Evolutionary conservation across 108 stramenopile genomes (phyloP).

Genomic region (Skeletonema tropicum): DNA sequence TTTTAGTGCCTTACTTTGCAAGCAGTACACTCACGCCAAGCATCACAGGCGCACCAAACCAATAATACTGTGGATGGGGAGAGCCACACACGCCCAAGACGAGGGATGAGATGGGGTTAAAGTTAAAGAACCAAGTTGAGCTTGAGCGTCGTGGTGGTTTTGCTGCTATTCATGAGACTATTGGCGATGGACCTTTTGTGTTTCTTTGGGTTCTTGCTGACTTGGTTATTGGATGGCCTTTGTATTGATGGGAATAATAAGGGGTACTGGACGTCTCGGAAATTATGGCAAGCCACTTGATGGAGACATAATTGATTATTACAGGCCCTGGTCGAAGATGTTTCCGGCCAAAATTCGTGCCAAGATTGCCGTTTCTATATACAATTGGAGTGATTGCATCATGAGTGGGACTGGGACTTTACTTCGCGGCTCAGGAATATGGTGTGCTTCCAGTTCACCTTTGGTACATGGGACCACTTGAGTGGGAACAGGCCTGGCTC

Average conservation of each 20-base stretch:
- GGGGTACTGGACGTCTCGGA: constrained; percentile 78
- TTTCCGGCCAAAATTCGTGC: constrained; percentile 79
- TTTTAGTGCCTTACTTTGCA: constrained; percentile 99
- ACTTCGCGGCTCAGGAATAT: constrained; percentile 47
- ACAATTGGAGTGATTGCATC: constrained; percentile 75
- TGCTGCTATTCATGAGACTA: constrained; percentile 82
- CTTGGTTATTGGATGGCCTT: constrained; percentile 88
- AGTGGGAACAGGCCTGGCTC: constrained; percentile 94
- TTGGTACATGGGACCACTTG: constrained; percentile 95
- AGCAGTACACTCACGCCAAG: constrained; percentile 98
- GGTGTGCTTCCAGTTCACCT: constrained; percentile 83
- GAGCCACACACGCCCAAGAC: constrained; percentile 82
- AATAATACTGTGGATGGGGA: constrained; percentile 97
- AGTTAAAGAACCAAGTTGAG: no score
- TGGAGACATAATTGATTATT: constrained; percentile 80
- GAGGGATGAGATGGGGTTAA: constrained; percentile 79
- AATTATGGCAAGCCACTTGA: constrained; percentile 70
- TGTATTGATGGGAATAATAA: constrained; percentile 90
- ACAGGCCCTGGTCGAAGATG: constrained; percentile 87
- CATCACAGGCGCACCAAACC: constrained; percentile 98
- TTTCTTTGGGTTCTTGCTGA: constrained; percentile 89
- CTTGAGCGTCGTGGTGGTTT: constrained; percentile 71
- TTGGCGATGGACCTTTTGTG: constrained; percentile 91
- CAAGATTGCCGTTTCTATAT: constrained; percentile 85
- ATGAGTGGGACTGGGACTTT: constrained; percentile 49